Conservation (phyloP, 139 green algal species). For the Chlorella vulgaris region DNA sequence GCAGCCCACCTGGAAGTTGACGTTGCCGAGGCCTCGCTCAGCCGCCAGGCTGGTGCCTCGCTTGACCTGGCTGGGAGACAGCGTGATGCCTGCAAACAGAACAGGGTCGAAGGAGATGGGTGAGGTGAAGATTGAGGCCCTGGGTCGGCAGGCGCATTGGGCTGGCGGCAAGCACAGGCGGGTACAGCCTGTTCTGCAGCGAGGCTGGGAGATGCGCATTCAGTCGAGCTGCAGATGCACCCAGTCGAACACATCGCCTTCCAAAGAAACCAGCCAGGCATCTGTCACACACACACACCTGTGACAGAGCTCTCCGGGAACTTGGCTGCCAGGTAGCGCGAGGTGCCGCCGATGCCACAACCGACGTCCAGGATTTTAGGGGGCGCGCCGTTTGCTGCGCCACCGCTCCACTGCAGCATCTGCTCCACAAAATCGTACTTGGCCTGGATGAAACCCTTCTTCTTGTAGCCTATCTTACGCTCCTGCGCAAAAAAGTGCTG, state of each 20-base stretch:
- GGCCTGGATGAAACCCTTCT: slow-evolving; percentile 93
- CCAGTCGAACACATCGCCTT: no score
- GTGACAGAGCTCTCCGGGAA: slow-evolving; percentile 74
- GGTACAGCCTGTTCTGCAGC: no score
- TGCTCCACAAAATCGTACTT: slow-evolving; percentile 94
- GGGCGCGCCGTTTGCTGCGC: not conserved
- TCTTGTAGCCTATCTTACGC: slow-evolving; percentile 70
- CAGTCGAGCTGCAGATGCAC: no score
- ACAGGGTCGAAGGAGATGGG: not conserved
- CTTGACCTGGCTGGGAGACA: slow-evolving; percentile 87
- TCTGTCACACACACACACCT: slow-evolving; percentile 40
- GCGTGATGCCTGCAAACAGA: slow-evolving; percentile 80
- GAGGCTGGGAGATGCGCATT: no score
- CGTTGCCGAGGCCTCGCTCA: slow-evolving; percentile 77
- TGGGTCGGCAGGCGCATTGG: no score
- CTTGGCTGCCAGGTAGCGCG: slow-evolving; percentile 78
- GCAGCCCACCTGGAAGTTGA: slow-evolving; percentile 61
- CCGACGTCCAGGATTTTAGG: slow-evolving; percentile 89
- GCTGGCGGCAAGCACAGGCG: no score
- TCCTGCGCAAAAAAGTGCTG: slow-evolving; percentile 52
- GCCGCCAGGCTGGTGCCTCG: slow-evolving; percentile 82
- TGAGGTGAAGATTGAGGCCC: not conserved
- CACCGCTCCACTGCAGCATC: slow-evolving; percentile 74
- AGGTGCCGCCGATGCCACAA: slow-evolving; percentile 94
- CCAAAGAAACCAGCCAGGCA: not conserved